A percentile compares a stretch with the other conserved stretches of the same genome.
Evolutionary conservation across 1,139 yeast genomes (phyloP).

Genomic region (Magnusiomyces suaveolens): DNA sequence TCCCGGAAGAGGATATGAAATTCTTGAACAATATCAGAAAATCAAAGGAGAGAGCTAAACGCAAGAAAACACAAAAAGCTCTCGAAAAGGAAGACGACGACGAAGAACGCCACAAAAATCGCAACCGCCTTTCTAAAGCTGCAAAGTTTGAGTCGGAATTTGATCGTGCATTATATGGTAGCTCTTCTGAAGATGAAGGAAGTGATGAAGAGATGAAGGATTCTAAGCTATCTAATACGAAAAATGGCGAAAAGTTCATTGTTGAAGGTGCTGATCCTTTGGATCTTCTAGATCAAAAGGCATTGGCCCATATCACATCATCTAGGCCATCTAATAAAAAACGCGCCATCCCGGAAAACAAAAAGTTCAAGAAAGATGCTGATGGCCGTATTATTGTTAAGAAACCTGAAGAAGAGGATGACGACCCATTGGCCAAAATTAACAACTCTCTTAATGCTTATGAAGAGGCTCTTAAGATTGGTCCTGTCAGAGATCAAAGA

Average conservation of each 20-base stretch:
- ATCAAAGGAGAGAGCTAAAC: conserved; percentile 72
- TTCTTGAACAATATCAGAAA: conserved; percentile 78
- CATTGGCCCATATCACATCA: conserved; percentile 80
- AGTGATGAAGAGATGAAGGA: conserved; percentile 34
- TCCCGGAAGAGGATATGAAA: conserved; percentile 84
- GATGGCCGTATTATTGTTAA: conserved; percentile 32
- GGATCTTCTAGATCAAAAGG: conserved; percentile 76
- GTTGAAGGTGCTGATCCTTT: conserved; percentile 78
- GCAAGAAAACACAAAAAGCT: conserved; percentile 43
- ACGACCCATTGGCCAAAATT: conserved; percentile 46
- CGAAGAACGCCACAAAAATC: conserved; percentile 12
- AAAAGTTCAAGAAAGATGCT: conserved; percentile 44
- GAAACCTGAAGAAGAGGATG: conserved; percentile 30
- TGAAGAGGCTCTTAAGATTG: conserved; percentile 84
- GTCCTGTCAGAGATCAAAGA: conserved; percentile 87
- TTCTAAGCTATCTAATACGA: conserved; percentile 30
- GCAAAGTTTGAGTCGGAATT: conserved; percentile 65
- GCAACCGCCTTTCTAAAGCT: conserved; percentile 11
- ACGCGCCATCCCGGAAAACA: conserved; percentile 32
- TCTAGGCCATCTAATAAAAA: conserved; percentile 52
- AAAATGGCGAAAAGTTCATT: conserved; percentile 40
- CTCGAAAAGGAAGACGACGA: conserved; percentile 25
- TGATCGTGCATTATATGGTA: conserved; percentile 61
- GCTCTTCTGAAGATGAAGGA: conserved; percentile 32
- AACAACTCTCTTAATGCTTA: conserved; percentile 76